Evolutionary conservation across 768 basidiomycete genomes (phyloP).

Genomic region (Plicaturopsis crispa): DNA sequence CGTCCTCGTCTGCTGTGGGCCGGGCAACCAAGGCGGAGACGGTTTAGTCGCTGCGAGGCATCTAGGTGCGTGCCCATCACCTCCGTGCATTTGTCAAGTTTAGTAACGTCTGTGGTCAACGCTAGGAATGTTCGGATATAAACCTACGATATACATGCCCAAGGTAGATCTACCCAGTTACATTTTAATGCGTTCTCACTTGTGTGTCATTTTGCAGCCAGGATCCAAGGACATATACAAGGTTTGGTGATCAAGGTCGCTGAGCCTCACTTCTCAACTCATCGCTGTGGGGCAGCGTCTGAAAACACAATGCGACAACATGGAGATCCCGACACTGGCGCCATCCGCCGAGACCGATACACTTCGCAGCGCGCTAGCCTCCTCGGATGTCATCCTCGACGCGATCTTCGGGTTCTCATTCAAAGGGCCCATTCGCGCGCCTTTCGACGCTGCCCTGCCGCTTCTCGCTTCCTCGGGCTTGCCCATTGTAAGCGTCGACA

Average conservation of each 20-base stretch:
- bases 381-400: constrained; percentile 82
- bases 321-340: constrained; percentile 70
- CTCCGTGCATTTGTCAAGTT: too few species aligned
- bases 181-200: background rate
- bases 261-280: background rate
- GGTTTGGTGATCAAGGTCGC: constrained; percentile 26
- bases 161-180: constrained; percentile 46
- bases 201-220: constrained; percentile 40
- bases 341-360: constrained; percentile 36
- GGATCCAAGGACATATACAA: constrained; percentile 92
- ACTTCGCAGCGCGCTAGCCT: constrained; percentile 41
- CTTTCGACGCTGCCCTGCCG: constrained; percentile 74
- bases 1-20: constrained; percentile 94
- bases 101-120: constrained; percentile 1
- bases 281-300: constrained; percentile 47
- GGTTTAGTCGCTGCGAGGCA: constrained; percentile 95
- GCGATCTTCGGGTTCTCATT: constrained; percentile 99
- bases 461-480: constrained; percentile 54
- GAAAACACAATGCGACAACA: constrained; percentile 81
- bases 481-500: constrained; percentile 92
- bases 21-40: constrained; percentile 97
- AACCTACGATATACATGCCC: constrained; percentile 86
- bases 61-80: constrained; percentile 46
- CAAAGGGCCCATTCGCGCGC: constrained; percentile 79
- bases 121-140: constrained; percentile 86